Base-by-base conservation (phyloP, 1,139 yeast genomes). In the Diutina neorugosa region DNA sequence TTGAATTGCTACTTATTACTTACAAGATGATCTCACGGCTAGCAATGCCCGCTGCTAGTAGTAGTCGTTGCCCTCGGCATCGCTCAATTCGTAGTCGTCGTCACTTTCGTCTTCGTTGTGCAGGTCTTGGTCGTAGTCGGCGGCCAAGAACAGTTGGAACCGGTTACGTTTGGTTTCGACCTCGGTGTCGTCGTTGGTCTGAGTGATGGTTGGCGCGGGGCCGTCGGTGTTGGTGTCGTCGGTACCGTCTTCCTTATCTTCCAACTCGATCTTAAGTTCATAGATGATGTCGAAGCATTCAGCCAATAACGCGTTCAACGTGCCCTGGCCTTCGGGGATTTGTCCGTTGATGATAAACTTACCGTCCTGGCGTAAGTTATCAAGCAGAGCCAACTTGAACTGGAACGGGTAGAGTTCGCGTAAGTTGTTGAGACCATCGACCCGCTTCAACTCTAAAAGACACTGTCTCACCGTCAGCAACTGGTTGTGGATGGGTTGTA, bases 271-370 rank as follows among this genome's bases (percentile, higher is more conserved):
- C 63, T 89, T 86, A 63, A 93, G 74, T 68, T 93, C 98, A 65
- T 93, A 91, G 54, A 88, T 76, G 55, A 91, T 85, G 67, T 93
- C 98, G 65, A 89, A 93, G 67, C 98, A 91, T 66, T 91, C 98
- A 2, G 96, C 94, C 52, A 93, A 73, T 57, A 93, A 70, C 1
- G 96, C 96, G 65, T 84, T 90, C 57, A 93, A 74, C 44, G 96
- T 84, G 11, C 96, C 98, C 68, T 93, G 98, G 14, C 98, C 98
- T 67, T 93, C 97, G 7, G 98, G 98, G 44, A 91, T 84, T 58
- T 87, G 86, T 53, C 82, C 87, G 58, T 88, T 89, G 41, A 89
- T 86, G 63, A 86, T 81, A 63, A 93, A 93, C 70, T 87, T 91
- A 40, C 98, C 98, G 65, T 93, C 98, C 19, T 73, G 77, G 62